Evolutionary conservation across 768 basidiomycete genomes (phyloP), one percentile per base, ranked within the genome.

Genomic region (Trametes elegans): DNA sequence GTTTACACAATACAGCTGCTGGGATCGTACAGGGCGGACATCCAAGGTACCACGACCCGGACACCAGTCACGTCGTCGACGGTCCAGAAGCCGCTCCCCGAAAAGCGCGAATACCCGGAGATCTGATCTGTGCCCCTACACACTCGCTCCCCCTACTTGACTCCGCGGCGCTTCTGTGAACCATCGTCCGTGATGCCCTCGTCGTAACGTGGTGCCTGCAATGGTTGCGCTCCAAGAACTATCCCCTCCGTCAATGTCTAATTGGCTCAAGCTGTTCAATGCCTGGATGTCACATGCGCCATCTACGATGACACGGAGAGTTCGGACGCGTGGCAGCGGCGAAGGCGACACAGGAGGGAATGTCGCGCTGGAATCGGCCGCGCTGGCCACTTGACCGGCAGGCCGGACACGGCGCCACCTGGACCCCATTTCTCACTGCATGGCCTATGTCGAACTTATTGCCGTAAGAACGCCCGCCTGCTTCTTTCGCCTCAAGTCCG

Each of bases 281-380:
- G 34, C n/a, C 34, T 56, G 42, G 45, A 23, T 52, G 49, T 57
- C 50, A 52, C 56, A 57, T 52, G 56, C 31, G 29, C 56, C 56
- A 32, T 18, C 7, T 46, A 28, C 16, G 28, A 42, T 38, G 56
- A 39, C 38, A 47, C 28, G 55, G 41, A 28, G 36, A 18, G 49
- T 50, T n/a, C 55, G 55, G 40, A 35, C 56, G 49, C 56, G 56
- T 53, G 55, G 55, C 55, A 38, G 42, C 41, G 42, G 42, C 45
- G 21, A 16, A 7, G n/a, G 38, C 41, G 26, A 7, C 28, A 19
- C 42, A 39, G 35, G 16, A 29, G 19, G n/a, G 39, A 32, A 31
- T 32, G 39, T 55, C 18, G 44, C 48, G 48, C 28, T 49, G 41
- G 48, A 43, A 39, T 26, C 49, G 35, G 16, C 39, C 27, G 14